phyloP scores from a whole-genome alignment of 2,329 filamentous ascomycete genomes.

The Amauroascus verrucosus region DNA sequence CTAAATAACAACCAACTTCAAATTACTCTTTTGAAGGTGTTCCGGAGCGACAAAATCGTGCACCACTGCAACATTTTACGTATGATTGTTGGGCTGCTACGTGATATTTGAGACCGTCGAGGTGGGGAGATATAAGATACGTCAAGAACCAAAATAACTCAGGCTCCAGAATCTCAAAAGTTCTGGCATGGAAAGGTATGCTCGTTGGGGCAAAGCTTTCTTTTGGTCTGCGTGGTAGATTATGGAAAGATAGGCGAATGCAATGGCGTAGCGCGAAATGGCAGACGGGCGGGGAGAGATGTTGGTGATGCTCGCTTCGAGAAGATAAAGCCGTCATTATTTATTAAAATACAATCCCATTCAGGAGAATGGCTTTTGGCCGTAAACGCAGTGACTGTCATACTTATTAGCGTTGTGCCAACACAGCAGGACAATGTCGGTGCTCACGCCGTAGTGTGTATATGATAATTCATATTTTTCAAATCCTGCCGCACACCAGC shows the following conservation, averaged over 20 bases:
- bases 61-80: neutral
- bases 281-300: neutral
- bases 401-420: neutral
- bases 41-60: neutral
- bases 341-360: neutral
- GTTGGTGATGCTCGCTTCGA: neutral
- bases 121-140: no score
- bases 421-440: neutral
- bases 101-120: no score
- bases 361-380: constrained; percentile 14
- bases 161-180: neutral
- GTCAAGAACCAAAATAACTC: neutral
- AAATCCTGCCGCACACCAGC: constrained; percentile 14
- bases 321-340: neutral
- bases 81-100: neutral
- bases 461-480: constrained; percentile 13
- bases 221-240: no score
- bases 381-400: constrained; percentile 12
- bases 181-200: no score
- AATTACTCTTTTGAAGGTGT: neutral
- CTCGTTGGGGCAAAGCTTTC: neutral
- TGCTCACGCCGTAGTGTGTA: constrained; percentile 12
- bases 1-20: neutral
- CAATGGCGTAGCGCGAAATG: neutral
- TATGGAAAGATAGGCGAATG: neutral